These are phyloP conservation scores for Chlamydomonas incerta DNA, from an alignment of 139 green algal species.

Conservation along the genomic window DNA sequence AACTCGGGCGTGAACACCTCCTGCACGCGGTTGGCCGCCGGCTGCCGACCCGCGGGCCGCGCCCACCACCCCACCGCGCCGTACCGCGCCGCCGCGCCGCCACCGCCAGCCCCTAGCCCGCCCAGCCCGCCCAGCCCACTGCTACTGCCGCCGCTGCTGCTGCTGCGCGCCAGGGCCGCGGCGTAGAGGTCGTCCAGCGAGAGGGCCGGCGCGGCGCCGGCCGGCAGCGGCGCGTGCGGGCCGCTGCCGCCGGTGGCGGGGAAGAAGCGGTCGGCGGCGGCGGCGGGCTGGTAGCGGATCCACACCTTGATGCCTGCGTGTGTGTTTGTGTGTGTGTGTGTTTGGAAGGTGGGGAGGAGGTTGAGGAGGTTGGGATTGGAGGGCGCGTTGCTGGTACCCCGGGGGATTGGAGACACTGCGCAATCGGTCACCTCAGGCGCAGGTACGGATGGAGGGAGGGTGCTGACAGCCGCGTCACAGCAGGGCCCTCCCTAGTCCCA, in stretches of 20 bases:
- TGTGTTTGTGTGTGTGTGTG: no score
- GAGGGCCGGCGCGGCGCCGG: neutral
- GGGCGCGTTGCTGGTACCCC: no score
- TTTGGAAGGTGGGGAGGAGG: no score
- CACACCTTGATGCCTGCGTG: slow-evolving; percentile 60
- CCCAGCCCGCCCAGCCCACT: no score
- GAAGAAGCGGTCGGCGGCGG: slow-evolving; percentile 41
- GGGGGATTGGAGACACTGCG: no score
- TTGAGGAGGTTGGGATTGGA: no score
- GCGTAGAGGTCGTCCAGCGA: slow-evolving; percentile 9
- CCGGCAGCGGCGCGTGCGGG: neutral
- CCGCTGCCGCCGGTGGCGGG: slow-evolving; percentile 2
- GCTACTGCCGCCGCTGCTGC: neutral
- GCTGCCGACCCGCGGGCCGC: neutral
- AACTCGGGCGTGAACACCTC: slow-evolving; percentile 27
- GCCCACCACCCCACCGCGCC: neutral
- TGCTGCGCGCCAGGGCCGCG: neutral
- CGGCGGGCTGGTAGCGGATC: slow-evolving; percentile 40
- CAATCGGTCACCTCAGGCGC: no score
- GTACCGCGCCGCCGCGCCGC: neutral
- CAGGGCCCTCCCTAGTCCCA: no score
- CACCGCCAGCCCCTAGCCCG: no score
- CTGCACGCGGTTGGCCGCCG: neutral
- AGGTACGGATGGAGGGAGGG: no score
- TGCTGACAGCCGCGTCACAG: no score